phyloP scores from a whole-genome alignment of 2,329 filamentous ascomycete genomes.

The Cytospora schulzeri region DNA sequence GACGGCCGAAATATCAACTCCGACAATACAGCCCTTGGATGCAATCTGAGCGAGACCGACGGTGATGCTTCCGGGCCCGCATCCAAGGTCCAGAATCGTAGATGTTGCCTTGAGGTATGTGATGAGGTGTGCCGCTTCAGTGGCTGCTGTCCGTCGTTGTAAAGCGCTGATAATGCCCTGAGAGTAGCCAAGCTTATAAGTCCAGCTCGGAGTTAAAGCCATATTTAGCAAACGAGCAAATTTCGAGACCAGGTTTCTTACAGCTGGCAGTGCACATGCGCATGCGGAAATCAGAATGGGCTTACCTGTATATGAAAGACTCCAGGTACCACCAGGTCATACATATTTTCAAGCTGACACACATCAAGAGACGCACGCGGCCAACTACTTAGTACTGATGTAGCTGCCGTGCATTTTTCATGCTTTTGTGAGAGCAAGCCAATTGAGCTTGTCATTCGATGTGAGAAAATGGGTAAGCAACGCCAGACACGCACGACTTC shows the following conservation, averaged over 20 bases:
- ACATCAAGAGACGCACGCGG: too few species aligned
- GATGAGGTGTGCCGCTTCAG: slow-evolving; percentile 35
- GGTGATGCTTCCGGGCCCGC: slow-evolving; percentile 53
- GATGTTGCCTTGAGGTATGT: slow-evolving; percentile 42
- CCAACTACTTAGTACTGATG: too few species aligned
- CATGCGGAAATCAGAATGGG: too few species aligned
- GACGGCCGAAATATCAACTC: slow-evolving; percentile 38
- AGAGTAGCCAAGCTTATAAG: background rate
- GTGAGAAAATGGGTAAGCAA: too few species aligned
- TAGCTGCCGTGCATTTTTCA: too few species aligned
- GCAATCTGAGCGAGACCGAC: slow-evolving; percentile 44
- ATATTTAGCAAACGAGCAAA: background rate
- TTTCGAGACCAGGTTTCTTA: background rate
- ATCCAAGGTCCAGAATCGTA: slow-evolving; percentile 50
- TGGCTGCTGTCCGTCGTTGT: background rate
- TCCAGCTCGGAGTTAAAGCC: background rate
- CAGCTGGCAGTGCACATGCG: background rate
- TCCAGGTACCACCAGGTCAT: too few species aligned
- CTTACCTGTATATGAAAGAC: background rate
- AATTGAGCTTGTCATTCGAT: too few species aligned
- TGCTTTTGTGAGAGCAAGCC: too few species aligned
- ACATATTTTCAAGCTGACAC: too few species aligned
- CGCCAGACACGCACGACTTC: too few species aligned
- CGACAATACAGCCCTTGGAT: slow-evolving; percentile 42
- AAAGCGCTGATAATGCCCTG: background rate